Conservation (phyloP, 2,329 filamentous ascomycete genomes). For the Aspergillus novoparasiticus region DNA sequence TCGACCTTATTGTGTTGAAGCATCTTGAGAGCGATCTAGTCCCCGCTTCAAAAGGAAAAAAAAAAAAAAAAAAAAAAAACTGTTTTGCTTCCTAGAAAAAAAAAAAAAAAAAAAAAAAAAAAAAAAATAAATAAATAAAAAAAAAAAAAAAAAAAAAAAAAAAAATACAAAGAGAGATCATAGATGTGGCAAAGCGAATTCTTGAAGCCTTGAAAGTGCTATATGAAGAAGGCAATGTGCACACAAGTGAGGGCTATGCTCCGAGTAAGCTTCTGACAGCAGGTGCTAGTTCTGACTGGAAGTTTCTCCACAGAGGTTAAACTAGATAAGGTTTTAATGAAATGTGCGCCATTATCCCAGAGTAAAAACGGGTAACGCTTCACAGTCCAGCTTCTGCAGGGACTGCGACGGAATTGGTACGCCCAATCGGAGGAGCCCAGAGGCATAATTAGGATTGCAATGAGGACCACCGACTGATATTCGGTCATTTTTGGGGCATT, state of each 20-base stretch:
- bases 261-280: too few relatives aligned
- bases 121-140: too few relatives aligned
- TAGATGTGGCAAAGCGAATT: slow-evolving; percentile 20
- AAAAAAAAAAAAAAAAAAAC: background rate
- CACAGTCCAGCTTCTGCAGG: slow-evolving; percentile 13
- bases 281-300: too few relatives aligned
- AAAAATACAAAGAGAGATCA: slow-evolving; percentile 12
- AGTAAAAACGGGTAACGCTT: too few relatives aligned
- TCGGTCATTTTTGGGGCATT: slow-evolving; percentile 21
- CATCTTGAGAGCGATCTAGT: slow-evolving; percentile 22
- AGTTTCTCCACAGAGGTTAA: too few relatives aligned
- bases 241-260: too few relatives aligned
- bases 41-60: background rate
- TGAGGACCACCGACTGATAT: slow-evolving; percentile 22
- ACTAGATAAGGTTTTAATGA: too few relatives aligned
- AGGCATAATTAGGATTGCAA: slow-evolving; percentile 19
- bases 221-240: slow-evolving; percentile 21
- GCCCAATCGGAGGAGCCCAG: slow-evolving; percentile 21
- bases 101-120: too few relatives aligned
- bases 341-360: too few relatives aligned
- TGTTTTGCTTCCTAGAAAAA: too few relatives aligned
- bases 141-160: background rate
- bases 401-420: slow-evolving; percentile 19
- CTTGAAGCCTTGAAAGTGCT: slow-evolving; percentile 14
- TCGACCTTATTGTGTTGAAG: slow-evolving; percentile 17